phyloP scores from a whole-genome alignment of 257 asterid genomes.

The Lycium barbarum region DNA sequence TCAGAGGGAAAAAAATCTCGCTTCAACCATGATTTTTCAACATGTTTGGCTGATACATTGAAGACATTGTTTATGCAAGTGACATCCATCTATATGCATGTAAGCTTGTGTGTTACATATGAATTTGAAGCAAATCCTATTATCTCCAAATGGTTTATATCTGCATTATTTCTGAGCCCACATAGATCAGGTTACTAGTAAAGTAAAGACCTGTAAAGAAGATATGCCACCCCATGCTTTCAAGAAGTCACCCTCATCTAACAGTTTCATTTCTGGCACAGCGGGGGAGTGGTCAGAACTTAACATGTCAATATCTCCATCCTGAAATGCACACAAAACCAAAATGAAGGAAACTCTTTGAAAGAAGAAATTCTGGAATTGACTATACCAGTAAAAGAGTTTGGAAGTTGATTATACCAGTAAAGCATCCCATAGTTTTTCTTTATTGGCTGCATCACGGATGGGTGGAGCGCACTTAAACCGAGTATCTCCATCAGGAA shows the following conservation, averaged over 20 bases:
- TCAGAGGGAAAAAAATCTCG: not conserved
- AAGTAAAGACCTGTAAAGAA: slow-evolving; percentile 73
- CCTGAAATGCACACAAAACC: slow-evolving; percentile 52
- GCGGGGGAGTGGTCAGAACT: slow-evolving; percentile 98
- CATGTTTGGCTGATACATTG: not conserved
- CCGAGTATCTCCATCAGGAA: slow-evolving; percentile 94
- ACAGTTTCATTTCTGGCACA: slow-evolving; percentile 83
- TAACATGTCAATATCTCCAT: slow-evolving; percentile 88
- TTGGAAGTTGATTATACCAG: slow-evolving; percentile 52
- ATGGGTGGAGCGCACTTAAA: slow-evolving; percentile 98
- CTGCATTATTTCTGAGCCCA: slow-evolving; percentile 13
- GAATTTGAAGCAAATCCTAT: not conserved
- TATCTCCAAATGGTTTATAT: not conserved
- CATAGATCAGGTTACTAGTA: slow-evolving; percentile 4
- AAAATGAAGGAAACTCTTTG: not conserved
- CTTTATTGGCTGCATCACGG: slow-evolving; percentile 79
- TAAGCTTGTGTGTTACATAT: not conserved
- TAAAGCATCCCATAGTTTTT: slow-evolving; percentile 80
- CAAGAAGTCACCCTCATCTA: slow-evolving; percentile 79
- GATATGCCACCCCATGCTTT: slow-evolving; percentile 99
- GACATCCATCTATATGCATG: not conserved
- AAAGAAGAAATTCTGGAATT: not conserved
- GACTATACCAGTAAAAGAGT: not conserved
- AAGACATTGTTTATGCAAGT: not conserved
- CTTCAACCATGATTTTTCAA: not conserved